These are phyloP conservation scores for Myxozyma melibiosi DNA, from an alignment of 805 yeast genomes.

Conservation along the genomic window DNA sequence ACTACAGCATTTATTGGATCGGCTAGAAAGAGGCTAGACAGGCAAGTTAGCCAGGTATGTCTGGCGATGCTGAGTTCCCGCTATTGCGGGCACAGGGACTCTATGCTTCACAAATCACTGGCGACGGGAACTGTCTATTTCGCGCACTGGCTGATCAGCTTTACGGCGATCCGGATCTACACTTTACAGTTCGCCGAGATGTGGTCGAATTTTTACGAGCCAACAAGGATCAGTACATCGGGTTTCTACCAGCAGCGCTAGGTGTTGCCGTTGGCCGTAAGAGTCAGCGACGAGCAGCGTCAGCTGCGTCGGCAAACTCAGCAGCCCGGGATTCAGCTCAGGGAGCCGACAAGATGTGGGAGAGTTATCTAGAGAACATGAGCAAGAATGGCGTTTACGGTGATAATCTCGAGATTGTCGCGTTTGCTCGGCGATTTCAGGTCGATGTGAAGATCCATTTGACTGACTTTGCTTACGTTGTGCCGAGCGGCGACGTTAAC, in stretches of 20 bases:
- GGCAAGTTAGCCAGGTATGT: background rate
- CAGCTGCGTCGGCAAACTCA: slow-evolving; percentile 11
- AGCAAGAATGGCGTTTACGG: slow-evolving; percentile 47
- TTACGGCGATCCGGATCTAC: slow-evolving; percentile 43
- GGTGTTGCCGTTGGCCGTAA: slow-evolving; percentile 17
- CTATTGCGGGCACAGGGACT: slow-evolving; percentile 41
- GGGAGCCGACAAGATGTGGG: slow-evolving; percentile 40
- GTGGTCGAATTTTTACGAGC: slow-evolving; percentile 42
- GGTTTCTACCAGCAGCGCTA: slow-evolving; percentile 22
- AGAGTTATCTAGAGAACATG: slow-evolving; percentile 42
- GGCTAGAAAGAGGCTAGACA: background rate
- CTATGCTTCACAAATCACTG: slow-evolving; percentile 44
- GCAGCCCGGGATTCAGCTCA: slow-evolving; percentile 3
- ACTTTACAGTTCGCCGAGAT: slow-evolving; percentile 38
- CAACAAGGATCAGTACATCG: slow-evolving; percentile 38
- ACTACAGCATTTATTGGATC: no score
- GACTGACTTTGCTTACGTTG: slow-evolving; percentile 43
- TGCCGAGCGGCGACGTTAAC: slow-evolving; percentile 30
- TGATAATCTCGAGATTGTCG: slow-evolving; percentile 48
- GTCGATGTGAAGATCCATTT: slow-evolving; percentile 46
- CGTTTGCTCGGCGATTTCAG: slow-evolving; percentile 42
- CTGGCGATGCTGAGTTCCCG: slow-evolving; percentile 42
- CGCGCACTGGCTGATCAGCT: slow-evolving; percentile 47
- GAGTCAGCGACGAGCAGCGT: slow-evolving; percentile 21
- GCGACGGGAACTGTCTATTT: slow-evolving; percentile 50